Evolutionary conservation across 371 early-diverging fungal species (phyloP), one percentile per base, ranked within the genome.

Genomic region (Syncephalastrum contaminatum): DNA sequence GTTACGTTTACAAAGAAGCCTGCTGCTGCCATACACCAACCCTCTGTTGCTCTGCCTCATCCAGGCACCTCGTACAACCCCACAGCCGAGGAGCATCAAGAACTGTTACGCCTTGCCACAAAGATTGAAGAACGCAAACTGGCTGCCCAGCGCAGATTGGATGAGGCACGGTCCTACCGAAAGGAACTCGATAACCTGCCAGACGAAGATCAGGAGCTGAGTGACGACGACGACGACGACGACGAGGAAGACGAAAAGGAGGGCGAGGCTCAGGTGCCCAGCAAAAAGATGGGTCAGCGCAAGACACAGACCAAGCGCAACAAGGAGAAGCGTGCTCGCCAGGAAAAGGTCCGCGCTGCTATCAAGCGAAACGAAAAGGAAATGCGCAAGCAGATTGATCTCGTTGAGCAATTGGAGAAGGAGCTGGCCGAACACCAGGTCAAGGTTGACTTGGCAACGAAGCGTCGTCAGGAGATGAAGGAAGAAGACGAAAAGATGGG

Each of bases 41-140:
- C 91, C 1, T 90, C 93, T 4, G 88, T 97, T 15, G 70, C 77
- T 18, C 70, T 88, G 43, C 83, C 89, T 16, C 90, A 91, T 57
- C 86, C 91, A 0, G 98, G 98, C 48, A 84, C 91, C 1, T 95
- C 95, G 10, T 98, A 98, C 70, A 91, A 91, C 58, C 97, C 98
- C 12, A 74, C 82, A 7, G 73, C 82, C 59, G 82, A 85, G 51
- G 91, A 90, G 43, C 94, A 95, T 76, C 87, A 92, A 62, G 78
- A 67, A 48, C 43, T 72, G 45, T 48, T 85, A 53, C 69, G 60
- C 8, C 51, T 76, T 44, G 85, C 81, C 16, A 69, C 70, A 18
- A 73, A 82, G 4, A 75, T 75, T 27, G 84, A 88, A 53, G 53
- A 67, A 45, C 76, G 61, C 44, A 60, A 72, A 51, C 27, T 30